Evolutionary conservation across 352 stramenopile species (phyloP), one percentile per base, ranked within the genome.

Genomic region (Globisporangium polare): DNA sequence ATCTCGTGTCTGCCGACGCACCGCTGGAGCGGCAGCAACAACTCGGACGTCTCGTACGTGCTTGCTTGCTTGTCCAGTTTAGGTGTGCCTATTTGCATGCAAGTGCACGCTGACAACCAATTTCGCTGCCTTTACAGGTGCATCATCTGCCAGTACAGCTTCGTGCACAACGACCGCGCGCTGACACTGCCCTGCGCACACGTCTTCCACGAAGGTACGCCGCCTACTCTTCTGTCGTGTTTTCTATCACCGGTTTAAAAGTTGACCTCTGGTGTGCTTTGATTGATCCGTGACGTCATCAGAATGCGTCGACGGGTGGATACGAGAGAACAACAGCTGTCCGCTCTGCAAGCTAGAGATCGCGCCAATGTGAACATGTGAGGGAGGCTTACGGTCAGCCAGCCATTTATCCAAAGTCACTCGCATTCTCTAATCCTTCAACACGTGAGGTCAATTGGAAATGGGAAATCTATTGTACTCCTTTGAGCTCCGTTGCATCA

Each of bases 271-370:
- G 3, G 3, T 27, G 15, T 53, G 47, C 35, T 46, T 8, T 27
- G 45, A 58, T 20, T 1, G n/a, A 39, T 20, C 22, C 22, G 41
- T 15, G n/a, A 46, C 50, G 24, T 1, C 20, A 15, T 53, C 54
- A 89, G 82, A 86, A 62, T 92, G 82, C 65, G 82, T 89, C 35
- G 65, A 63, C 50, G 77, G 77, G 22, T 92, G 82, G 82, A 78
- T 92, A 46, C 80, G 69, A 39, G 77, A 90, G 65, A 89, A 92
- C 67, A 92, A 92, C 56, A 90, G 77, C 67, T 92, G 82, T 52
- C 82, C 82, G 31, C 62, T 92, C 17, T 92, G 82, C 60, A 92
- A 92, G 66, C 52, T 72, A 53, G 74, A 89, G 68, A 89, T 92
- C 27, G 60, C 65, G 33, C 17, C 58, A 39, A 66, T 77, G 56